Evolutionary conservation across 768 basidiomycete species (phyloP).

Genomic region (Xerocomus spinulosus): DNA sequence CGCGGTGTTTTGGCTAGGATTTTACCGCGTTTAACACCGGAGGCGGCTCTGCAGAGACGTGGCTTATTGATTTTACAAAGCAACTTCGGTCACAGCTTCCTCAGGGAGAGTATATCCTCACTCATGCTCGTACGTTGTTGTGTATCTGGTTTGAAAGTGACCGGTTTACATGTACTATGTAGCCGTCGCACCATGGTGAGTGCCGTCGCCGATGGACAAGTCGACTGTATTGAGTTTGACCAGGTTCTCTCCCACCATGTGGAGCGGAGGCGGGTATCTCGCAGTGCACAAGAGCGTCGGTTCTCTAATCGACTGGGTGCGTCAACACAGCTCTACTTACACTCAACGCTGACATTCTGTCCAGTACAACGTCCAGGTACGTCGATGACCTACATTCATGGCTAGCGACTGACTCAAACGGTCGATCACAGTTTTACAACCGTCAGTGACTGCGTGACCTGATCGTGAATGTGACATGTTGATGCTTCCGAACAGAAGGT

Average conservation of each 20-base stretch:
- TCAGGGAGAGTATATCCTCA: conserved; percentile 30
- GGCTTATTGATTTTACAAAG: conserved; percentile 32
- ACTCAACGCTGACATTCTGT: background rate
- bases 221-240: too few relatives aligned
- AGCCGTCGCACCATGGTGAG: conserved; percentile 25
- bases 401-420: background rate
- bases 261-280: conserved; percentile 36
- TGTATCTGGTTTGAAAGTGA: background rate
- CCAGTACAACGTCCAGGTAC: conserved; percentile 38
- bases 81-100: conserved; percentile 33
- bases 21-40: conserved; percentile 31
- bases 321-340: background rate
- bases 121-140: conserved; percentile 32
- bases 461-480: background rate
- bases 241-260: conserved; percentile 21
- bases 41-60: conserved; percentile 37
- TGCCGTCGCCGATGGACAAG: background rate
- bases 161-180: background rate
- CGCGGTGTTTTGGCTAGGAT: conserved; percentile 22
- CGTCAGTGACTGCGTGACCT: too few relatives aligned
- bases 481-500: conserved; percentile 44
- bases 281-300: conserved; percentile 36
- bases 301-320: conserved; percentile 43
- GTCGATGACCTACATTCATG: background rate
- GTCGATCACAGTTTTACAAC: conserved; percentile 27